Base-by-base conservation (phyloP, 2,329 filamentous ascomycete genomes). In the Cercospora sp. region DNA sequence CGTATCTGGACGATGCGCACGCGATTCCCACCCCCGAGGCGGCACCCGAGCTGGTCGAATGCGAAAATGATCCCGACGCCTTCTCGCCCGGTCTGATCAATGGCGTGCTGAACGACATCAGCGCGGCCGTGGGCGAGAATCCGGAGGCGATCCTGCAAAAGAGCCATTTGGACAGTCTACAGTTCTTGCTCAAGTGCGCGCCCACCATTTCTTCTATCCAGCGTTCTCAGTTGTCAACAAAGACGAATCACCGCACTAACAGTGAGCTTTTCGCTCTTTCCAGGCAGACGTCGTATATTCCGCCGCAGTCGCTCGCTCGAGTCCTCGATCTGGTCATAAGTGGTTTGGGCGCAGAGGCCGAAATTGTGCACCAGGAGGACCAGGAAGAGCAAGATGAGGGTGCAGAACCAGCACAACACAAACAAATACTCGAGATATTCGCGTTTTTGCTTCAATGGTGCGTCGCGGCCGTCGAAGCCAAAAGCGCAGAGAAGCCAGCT, bases 391-490 rank as follows among this genome's bases (percentile, higher is more conserved):
- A 96, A 58, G 62, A 64, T 36, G 62, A 64, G 28, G 33, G 48
- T 18, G 74, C 72, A 13, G 76, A 77, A 30, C 74, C 73, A 2
- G 86, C 90, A 45, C 90, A 96, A 75, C 94, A 99, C 83, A 97
- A 97, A 80, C 89, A 91, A 72, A 85, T 97, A 1, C 86, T 99
- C 72, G 95, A 99, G 79, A 91, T 96, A 76, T 98, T 96, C 78
- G 94, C 90, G 36, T 99, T 97, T 77, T 84, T 99, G 10, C 82
- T 99, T 60, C 94, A 97, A 80, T 99, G 95, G 96, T 92, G 93
- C 6, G 91, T 98, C 71, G 91, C 93, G 6, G 93, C 91, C n/a
- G 92, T 97, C 60, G 95, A 99, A 80, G 90, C 91, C 45, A 96
- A 97, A 80, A 74, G 72, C 23, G 91, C 93, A 57, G 95, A 98